phyloP scores from a whole-genome alignment of 2,329 filamentous ascomycete genomes.

The Aspergillus fumigatus region DNA sequence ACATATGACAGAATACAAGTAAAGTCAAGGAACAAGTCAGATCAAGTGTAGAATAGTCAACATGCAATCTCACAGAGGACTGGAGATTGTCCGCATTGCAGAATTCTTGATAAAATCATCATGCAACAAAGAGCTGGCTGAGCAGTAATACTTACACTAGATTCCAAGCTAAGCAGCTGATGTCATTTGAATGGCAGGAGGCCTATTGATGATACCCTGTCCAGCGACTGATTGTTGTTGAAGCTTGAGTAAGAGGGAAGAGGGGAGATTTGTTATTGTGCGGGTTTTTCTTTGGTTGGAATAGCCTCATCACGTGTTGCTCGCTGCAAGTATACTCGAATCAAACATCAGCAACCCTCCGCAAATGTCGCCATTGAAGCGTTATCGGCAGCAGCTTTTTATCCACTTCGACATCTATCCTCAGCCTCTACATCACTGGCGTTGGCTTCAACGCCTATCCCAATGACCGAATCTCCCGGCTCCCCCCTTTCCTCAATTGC shows the following conservation, averaged over 20 bases:
- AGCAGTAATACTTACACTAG: slow-evolving; percentile 12
- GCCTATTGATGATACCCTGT: not conserved
- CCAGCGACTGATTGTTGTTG: not conserved
- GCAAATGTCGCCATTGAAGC: slow-evolving; percentile 5
- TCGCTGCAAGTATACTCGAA: slow-evolving; percentile 18
- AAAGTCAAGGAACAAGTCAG: slow-evolving; percentile 24
- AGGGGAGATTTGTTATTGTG: slow-evolving; percentile 3
- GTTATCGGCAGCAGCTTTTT: not conserved
- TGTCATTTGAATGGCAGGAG: not conserved
- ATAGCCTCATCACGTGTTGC: slow-evolving; percentile 23
- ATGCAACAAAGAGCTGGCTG: slow-evolving; percentile 8
- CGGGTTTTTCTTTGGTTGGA: slow-evolving; percentile 3
- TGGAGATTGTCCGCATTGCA: slow-evolving; percentile 45
- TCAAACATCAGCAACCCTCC: slow-evolving; percentile 1
- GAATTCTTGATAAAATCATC: slow-evolving; percentile 43
- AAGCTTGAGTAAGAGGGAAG: slow-evolving; percentile 2
- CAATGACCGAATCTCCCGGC: slow-evolving; percentile 53
- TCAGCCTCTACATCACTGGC: slow-evolving; percentile 1
- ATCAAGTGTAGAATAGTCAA: slow-evolving; percentile 47
- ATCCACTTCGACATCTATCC: not conserved
- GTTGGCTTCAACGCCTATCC: slow-evolving; percentile 3
- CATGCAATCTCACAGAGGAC: slow-evolving; percentile 38
- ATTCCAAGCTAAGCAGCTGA: too few species aligned
- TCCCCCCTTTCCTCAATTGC: slow-evolving; percentile 63
- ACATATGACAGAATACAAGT: slow-evolving; percentile 2